These are phyloP conservation scores for Mycena rosella DNA, from an alignment of 768 basidiomycete species.

Conservation along the genomic window DNA sequence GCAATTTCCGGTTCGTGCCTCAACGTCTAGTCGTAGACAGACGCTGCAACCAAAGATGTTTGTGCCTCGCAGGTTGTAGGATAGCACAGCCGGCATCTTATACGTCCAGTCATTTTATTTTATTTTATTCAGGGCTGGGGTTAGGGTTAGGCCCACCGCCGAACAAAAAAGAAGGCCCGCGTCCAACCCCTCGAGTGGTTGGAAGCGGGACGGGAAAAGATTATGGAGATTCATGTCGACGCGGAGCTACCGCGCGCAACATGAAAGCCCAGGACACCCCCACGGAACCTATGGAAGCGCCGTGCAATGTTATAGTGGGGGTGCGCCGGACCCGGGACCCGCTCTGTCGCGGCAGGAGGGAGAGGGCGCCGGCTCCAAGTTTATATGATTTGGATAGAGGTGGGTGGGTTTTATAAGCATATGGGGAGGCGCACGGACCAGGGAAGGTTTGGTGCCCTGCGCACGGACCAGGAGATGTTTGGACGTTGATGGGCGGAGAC, in stretches of 20 bases:
- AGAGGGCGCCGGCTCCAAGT: conserved; percentile 9
- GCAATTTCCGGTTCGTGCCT: no score
- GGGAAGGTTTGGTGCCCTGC: no score
- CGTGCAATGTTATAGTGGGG: conserved; percentile 1
- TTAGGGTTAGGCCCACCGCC: conserved; percentile 7
- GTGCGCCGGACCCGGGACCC: neutral
- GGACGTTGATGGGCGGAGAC: neutral
- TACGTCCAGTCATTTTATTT: no score
- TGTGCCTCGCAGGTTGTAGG: no score
- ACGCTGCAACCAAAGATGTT: no score
- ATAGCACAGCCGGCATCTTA: no score
- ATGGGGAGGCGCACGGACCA: neutral
- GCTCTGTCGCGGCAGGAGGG: conserved; percentile 10
- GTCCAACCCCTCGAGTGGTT: conserved; percentile 18
- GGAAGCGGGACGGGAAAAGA: conserved; percentile 21
- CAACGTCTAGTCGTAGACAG: no score
- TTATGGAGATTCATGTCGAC: conserved; percentile 4
- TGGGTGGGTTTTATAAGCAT: no score
- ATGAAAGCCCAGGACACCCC: conserved; percentile 10
- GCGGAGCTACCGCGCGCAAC: conserved; percentile 1
- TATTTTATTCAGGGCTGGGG: no score
- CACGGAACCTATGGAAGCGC: neutral
- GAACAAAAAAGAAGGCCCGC: conserved; percentile 19
- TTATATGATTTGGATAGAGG: no score
- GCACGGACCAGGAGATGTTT: neutral